These are phyloP conservation scores for Trichoderma koningiopsis DNA, from an alignment of 2,329 filamentous ascomycete genomes.

Conservation along the genomic window DNA sequence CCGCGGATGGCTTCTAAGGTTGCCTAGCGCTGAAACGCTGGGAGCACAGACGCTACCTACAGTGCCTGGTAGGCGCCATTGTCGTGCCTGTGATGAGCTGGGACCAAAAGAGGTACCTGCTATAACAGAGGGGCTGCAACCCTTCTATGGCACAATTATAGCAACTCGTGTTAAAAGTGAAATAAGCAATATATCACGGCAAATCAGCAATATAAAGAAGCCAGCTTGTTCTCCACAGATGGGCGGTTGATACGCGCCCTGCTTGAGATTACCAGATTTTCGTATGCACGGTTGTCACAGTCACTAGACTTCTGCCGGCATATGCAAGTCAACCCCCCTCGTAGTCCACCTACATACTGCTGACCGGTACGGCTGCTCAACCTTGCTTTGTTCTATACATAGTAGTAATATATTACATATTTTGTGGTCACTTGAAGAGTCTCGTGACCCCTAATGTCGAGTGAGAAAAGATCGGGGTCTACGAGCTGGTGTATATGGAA, in stretches of 20 bases:
- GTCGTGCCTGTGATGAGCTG: neutral
- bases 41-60: constrained; percentile 20
- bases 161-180: neutral
- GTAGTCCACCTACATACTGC: neutral
- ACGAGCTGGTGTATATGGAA: neutral
- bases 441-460: neutral
- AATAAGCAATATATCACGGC: neutral
- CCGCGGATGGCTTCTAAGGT: constrained; percentile 5
- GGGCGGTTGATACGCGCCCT: neutral
- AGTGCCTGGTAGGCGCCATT: neutral
- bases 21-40: constrained; percentile 25
- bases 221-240: neutral
- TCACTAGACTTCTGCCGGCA: constrained; percentile 15
- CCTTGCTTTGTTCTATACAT: neutral
- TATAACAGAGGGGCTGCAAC: neutral
- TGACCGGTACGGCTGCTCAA: constrained; percentile 2
- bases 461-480: neutral
- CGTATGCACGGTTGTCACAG: neutral
- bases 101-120: neutral
- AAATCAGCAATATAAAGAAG: neutral
- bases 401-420: neutral
- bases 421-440: neutral
- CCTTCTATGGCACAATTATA: neutral
- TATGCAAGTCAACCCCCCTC: constrained; percentile 22
- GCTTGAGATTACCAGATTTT: neutral